Base-by-base conservation (phyloP, 768 basidiomycete genomes). In the Hortiboletus campestris region DNA sequence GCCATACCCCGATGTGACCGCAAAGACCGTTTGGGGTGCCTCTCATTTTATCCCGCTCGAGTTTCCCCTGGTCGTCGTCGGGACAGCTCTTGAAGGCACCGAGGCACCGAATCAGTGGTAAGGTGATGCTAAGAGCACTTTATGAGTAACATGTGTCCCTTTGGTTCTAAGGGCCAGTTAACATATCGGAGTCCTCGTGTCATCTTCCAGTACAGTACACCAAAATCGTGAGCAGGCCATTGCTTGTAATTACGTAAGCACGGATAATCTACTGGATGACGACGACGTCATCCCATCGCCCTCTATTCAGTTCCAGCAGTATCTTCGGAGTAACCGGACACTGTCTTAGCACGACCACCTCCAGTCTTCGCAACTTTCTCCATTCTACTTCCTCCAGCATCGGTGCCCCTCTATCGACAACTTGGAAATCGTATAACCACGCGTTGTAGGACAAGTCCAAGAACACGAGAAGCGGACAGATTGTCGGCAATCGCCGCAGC, bases 361-460 rank as follows among this genome's bases (percentile, higher is more conserved):
- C 71, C 53, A 91, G 65, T 34, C 76, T 65, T 34, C 69, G 73
- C 82, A 83, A 84, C 38, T 80, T 77, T 6, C 53, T 55, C 89
- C 88, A 91, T 40, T 81, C 76, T 4, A 86, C 70, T 39, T 78
- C 78, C 46, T 79, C 79, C 19, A 86, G 59, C 12, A 72, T 70
- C 44, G 73, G 64, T 28, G 68, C 58, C 9, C 67, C 72, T 20
- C 12, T 12, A 13, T 25, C 46, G 12, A 17, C 13, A 3, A 1
- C 41, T 13, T 47, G 40, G n/a, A 3, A 1, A 4, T 22, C 32
- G 19, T 36, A 32, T 25, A 82, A 61, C 81, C 82, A 83, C 6
- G 49, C 36, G 47, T 89, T 90, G 66, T 80, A 88, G 1, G 89
- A 91, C 45, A 91, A 66, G 64, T 90, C 88, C 34, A 90, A 67